Evolutionary conservation across 2,329 filamentous ascomycete species (phyloP).

Genomic region (Neoascochyta sp.): DNA sequence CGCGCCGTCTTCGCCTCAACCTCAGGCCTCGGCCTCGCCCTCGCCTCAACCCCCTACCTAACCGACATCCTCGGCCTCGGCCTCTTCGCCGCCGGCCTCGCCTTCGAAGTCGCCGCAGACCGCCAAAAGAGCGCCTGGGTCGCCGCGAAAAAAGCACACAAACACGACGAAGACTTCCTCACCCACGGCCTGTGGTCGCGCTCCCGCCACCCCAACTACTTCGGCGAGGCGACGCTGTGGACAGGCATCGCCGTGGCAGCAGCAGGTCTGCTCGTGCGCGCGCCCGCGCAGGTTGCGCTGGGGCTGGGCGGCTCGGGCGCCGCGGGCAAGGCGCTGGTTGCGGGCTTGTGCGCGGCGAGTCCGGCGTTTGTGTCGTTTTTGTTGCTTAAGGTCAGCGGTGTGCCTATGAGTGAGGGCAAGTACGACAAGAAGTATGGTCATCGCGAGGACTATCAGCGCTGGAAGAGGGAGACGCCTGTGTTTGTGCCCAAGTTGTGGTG

Average conservation of each 20-base stretch:
- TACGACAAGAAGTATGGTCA: slow-evolving; percentile 64
- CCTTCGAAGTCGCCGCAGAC: slow-evolving; percentile 61
- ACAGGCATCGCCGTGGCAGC: slow-evolving; percentile 61
- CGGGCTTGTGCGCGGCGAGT: slow-evolving; percentile 55
- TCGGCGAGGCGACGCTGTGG: slow-evolving; percentile 69
- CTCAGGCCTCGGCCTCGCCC: slow-evolving; percentile 44
- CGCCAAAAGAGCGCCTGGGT: slow-evolving; percentile 62
- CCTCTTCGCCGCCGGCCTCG: slow-evolving; percentile 58
- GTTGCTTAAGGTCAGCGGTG: slow-evolving; percentile 60
- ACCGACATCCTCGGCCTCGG: slow-evolving; percentile 57
- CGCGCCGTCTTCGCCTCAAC: slow-evolving; percentile 44
- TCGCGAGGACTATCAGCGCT: slow-evolving; percentile 62
- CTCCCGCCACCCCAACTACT: slow-evolving; percentile 66
- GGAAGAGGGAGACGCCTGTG: slow-evolving; percentile 64
- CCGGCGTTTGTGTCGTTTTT: slow-evolving; percentile 63
- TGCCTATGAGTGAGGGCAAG: slow-evolving; percentile 65
- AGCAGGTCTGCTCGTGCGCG: slow-evolving; percentile 54
- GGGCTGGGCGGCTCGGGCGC: slow-evolving; percentile 47
- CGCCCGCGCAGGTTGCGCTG: slow-evolving; percentile 56
- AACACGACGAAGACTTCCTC: slow-evolving; percentile 64
- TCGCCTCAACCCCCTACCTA: slow-evolving; percentile 41
- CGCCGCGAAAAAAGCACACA: slow-evolving; percentile 59
- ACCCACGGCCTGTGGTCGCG: slow-evolving; percentile 60
- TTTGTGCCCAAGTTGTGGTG: slow-evolving; percentile 60
- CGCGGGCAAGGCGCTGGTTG: slow-evolving; percentile 43